phyloP scores from a whole-genome alignment of 2,329 filamentous ascomycete genomes.

The Massarina eburnea region DNA sequence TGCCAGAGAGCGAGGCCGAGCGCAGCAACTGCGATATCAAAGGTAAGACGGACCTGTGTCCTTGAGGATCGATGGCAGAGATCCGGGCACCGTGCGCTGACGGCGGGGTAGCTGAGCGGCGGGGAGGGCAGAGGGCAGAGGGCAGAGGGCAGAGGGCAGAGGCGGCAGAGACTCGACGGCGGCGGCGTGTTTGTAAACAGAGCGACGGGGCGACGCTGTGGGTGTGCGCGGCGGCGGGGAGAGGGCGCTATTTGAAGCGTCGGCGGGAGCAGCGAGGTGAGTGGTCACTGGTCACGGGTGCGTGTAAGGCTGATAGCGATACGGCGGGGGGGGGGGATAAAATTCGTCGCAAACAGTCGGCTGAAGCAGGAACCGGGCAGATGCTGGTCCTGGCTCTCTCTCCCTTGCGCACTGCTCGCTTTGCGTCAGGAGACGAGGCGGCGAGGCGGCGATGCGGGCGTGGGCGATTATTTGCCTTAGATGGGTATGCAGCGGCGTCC shows the following conservation, averaged over 20 bases:
- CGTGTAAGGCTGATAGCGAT: slow-evolving; percentile 26
- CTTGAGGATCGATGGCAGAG: slow-evolving; percentile 12
- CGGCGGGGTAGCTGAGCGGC: slow-evolving; percentile 9
- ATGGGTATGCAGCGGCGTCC: no score
- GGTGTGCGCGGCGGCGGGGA: not conserved
- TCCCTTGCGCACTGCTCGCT: slow-evolving; percentile 5
- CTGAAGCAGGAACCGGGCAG: slow-evolving; percentile 22
- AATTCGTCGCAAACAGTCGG: slow-evolving; percentile 15
- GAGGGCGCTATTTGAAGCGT: not conserved
- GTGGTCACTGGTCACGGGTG: not conserved
- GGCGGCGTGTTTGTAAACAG: slow-evolving; percentile 3
- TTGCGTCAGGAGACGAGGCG: slow-evolving; percentile 9
- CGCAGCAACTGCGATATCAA: slow-evolving; percentile 26
- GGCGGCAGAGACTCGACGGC: not conserved
- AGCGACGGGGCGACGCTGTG: slow-evolving; percentile 1
- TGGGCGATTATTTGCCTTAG: no score
- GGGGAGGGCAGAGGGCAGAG: not conserved
- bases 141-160: no score
- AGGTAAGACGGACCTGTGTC: slow-evolving; percentile 27
- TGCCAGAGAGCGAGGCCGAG: slow-evolving; percentile 44
- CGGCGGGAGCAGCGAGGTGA: not conserved
- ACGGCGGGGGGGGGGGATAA: slow-evolving; percentile 19
- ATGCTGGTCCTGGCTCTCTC: slow-evolving; percentile 9
- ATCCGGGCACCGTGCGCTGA: slow-evolving; percentile 6
- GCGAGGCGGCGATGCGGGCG: no score